Evolutionary conservation across 768 basidiomycete genomes (phyloP).

Genomic region (Cystofilobasidium ferigula): DNA sequence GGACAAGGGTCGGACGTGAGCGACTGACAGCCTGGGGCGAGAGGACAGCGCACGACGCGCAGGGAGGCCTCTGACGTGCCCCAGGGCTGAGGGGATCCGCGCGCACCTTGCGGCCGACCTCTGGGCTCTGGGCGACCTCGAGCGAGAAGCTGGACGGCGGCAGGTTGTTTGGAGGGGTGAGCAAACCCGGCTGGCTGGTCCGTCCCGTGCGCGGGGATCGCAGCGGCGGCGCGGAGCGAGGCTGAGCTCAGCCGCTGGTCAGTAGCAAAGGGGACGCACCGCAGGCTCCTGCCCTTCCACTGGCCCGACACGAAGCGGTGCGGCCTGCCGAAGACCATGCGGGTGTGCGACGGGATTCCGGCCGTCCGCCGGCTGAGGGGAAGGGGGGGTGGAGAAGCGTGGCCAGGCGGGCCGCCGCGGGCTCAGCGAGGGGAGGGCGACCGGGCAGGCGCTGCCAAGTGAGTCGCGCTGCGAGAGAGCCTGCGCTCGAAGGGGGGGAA

Average conservation of each 20-base stretch:
- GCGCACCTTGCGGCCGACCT: slow-evolving; percentile 18
- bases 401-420: not conserved
- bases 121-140: slow-evolving; percentile 15
- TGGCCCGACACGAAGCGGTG: slow-evolving; percentile 1
- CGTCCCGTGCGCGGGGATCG: not conserved
- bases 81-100: not conserved
- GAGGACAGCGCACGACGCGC: no score
- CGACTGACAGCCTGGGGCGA: no score
- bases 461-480: no score
- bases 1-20: no score
- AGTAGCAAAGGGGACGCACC: no score
- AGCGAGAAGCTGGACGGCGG: slow-evolving; percentile 13
- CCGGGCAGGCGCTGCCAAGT: no score
- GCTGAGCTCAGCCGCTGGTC: no score
- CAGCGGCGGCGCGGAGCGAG: not conserved
- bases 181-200: not conserved
- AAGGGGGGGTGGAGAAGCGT: not conserved
- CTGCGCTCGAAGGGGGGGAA: no score
- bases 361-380: not conserved
- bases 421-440: no score
- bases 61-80: not conserved
- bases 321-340: not conserved
- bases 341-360: not conserved
- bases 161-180: not conserved
- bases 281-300: not conserved